These are phyloP conservation scores for Epichloe gansuensis DNA, from an alignment of 2,329 filamentous ascomycete genomes.

Conservation along the genomic window DNA sequence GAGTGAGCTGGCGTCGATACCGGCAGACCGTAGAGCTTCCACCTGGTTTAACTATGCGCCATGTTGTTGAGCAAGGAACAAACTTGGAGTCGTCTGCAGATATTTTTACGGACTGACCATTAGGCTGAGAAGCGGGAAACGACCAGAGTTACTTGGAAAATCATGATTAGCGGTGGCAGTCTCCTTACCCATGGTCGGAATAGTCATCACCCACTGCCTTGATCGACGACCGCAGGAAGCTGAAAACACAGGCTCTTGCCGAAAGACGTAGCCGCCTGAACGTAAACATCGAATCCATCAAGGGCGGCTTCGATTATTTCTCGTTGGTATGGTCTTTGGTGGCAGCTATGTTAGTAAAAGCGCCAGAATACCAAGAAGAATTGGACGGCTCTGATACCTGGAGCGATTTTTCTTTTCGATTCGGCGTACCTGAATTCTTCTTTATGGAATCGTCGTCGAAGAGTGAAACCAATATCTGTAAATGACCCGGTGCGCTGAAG, in stretches of 20 bases:
- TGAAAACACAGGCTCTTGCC: constrained; percentile 93
- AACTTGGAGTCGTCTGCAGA: constrained; percentile 2
- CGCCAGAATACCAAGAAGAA: background rate
- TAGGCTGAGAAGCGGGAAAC: constrained; percentile 74
- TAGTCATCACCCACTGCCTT: constrained; percentile 54
- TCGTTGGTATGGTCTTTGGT: constrained; percentile 64
- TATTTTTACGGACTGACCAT: constrained; percentile 47
- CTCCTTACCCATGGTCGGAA: background rate
- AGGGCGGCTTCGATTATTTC: constrained; percentile 79
- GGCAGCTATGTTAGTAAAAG: background rate
- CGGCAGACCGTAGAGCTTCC: constrained; percentile 58
- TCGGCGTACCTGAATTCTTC: constrained; percentile 51
- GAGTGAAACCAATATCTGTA: constrained; percentile 61
- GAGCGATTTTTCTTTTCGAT: background rate
- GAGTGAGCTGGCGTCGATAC: constrained; percentile 71
- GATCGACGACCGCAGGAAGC: constrained; percentile 75
- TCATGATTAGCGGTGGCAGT: constrained; percentile 4
- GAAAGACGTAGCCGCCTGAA: constrained; percentile 84
- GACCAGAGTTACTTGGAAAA: constrained; percentile 63
- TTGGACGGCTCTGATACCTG: background rate
- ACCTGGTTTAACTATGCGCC: constrained; percentile 72
- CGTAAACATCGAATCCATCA: constrained; percentile 77
- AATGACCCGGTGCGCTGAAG: constrained; percentile 35
- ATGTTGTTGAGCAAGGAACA: background rate
- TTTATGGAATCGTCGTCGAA: constrained; percentile 64